Conservation (phyloP, 2,329 filamentous ascomycete species). For the Penicillium sp. region DNA sequence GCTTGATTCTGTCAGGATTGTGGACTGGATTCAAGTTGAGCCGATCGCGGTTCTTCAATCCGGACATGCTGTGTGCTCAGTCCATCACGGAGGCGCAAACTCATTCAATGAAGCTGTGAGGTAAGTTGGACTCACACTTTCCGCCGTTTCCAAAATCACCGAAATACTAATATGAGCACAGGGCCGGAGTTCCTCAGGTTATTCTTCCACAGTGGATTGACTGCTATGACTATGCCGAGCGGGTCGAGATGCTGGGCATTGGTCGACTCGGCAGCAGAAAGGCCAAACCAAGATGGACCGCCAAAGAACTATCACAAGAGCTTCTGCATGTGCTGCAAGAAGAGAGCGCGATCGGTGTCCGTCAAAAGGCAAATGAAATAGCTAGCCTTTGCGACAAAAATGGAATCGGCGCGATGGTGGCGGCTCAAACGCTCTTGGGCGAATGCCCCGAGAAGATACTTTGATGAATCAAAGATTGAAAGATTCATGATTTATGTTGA, state of each 20-base stretch:
- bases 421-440: not conserved
- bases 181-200: not conserved
- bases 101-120: constrained; percentile 3
- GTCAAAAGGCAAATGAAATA: not conserved
- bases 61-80: not conserved
- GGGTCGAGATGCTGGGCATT: constrained; percentile 1
- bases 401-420: not conserved
- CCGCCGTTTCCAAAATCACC: too few relatives aligned
- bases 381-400: not conserved
- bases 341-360: not conserved
- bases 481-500: not conserved
- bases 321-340: not conserved
- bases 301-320: not conserved
- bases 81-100: constrained; percentile 1
- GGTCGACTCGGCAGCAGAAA: not conserved
- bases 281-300: constrained; percentile 1
- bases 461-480: not conserved
- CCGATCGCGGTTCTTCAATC: not conserved
- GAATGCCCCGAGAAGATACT: not conserved
- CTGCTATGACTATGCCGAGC: not conserved
- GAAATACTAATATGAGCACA: not conserved
- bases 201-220: constrained; percentile 1
- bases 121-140: not conserved
- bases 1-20: not conserved
- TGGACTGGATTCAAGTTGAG: constrained; percentile 2